A percentile compares a stretch with the other conserved stretches of the same genome.
Conservation (phyloP, 2,329 filamentous ascomycete genomes). For the Claviceps pazoutovae region DNA sequence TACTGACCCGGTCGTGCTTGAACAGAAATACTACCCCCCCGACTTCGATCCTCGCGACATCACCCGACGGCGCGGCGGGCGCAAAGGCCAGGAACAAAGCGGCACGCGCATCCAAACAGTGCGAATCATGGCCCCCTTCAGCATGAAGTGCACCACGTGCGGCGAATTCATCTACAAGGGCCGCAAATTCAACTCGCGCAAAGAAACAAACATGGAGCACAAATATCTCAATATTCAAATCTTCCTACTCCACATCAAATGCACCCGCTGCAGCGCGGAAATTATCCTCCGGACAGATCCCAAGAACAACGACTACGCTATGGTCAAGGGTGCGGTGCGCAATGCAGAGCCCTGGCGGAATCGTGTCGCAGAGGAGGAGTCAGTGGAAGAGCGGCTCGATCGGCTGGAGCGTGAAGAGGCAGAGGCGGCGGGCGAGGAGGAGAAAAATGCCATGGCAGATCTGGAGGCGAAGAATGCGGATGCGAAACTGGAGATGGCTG, state of each 20-base stretch:
- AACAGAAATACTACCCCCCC: slow-evolving; percentile 46
- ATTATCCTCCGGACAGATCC: slow-evolving; percentile 93
- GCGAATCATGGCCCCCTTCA: slow-evolving; percentile 55
- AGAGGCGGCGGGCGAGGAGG: slow-evolving; percentile 48
- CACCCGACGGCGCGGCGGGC: slow-evolving; percentile 49
- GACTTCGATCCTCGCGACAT: slow-evolving; percentile 87
- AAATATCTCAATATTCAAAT: slow-evolving; percentile 82
- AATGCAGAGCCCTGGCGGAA: slow-evolving; percentile 88
- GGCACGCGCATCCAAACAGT: slow-evolving; percentile 78
- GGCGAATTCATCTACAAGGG: slow-evolving; percentile 83
- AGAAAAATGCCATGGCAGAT: slow-evolving; percentile 87
- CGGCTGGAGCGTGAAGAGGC: slow-evolving; percentile 64
- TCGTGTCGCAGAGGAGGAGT: slow-evolving; percentile 52
- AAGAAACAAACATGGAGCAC: slow-evolving; percentile 78
- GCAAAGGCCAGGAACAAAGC: slow-evolving; percentile 23
- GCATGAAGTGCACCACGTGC: slow-evolving; percentile 31
- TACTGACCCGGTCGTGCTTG: not conserved
- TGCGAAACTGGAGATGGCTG: slow-evolving; percentile 88
- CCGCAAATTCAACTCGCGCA: slow-evolving; percentile 88
- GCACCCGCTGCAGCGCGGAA: slow-evolving; percentile 71
- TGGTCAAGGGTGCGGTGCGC: slow-evolving; percentile 68
- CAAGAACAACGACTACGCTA: slow-evolving; percentile 82
- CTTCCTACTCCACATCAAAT: slow-evolving; percentile 70
- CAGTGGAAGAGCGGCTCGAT: slow-evolving; percentile 75
- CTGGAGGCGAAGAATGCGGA: slow-evolving; percentile 88